Base-by-base conservation (phyloP, 352 stramenopile species). In the Plasmopara halstedii region DNA sequence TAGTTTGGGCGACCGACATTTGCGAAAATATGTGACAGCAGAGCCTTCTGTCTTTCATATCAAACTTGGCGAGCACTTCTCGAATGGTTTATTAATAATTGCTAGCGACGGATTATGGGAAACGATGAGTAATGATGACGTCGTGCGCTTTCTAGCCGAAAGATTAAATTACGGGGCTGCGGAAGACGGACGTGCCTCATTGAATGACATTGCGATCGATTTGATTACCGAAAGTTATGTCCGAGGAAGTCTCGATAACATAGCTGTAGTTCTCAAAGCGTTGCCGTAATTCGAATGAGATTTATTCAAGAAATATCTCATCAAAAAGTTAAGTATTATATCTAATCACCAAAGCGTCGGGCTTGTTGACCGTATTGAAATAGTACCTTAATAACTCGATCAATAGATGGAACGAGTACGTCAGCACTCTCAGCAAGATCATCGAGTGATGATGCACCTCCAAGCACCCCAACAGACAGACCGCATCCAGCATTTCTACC, bases 191-290 rank as follows among this genome's bases (percentile, higher is more conserved):
- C 2, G 4, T 15, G n/a, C 26, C 6, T 45, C 46, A 9, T 62
- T 98, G 6, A 62, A 94, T 57, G 62, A 73, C 36, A 64, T 90
- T 36, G 85, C 88, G 9, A 61, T 88, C 36, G 46, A 78, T 14
- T 54, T 97, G n/a, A 73, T 93, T 5, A 64, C 89, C 17, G 89
- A 98, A 57, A 85, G 89, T 22, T 98, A 96, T 53, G 73, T 98
- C n/a, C 76, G 91, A 38, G 94, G 95, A 38, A 97, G 85, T 39
- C 83, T 85, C 4, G 95, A 98, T 56, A 98, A 98, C 50, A 89
- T 97, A 53, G 94, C 88, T 21, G 79, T 95, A 13, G 77, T 88
- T 8, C 46, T 84, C 2, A 60, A 83, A 4, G 48, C 36, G 17
- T 42, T 72, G 19, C 21, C 55, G 11, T 60, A 46, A 19, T 29